phyloP scores from a whole-genome alignment of 768 basidiomycete species.

The Terana coerulea region DNA sequence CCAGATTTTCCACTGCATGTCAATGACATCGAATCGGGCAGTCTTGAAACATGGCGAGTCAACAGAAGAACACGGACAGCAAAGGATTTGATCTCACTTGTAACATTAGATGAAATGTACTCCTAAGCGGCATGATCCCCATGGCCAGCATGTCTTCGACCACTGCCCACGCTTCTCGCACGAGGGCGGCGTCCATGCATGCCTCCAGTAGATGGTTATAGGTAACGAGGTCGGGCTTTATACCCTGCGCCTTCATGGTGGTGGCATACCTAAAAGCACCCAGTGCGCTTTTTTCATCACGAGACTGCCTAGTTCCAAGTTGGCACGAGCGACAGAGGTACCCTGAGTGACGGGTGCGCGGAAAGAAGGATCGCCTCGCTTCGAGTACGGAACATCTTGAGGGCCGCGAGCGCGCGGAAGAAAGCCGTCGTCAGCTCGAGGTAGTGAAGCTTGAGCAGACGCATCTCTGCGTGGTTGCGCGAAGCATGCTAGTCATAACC shows the following conservation, averaged over 20 bases:
- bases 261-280: slow-evolving; percentile 42
- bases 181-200: slow-evolving; percentile 38
- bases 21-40: slow-evolving; percentile 21
- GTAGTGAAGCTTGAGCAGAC: neutral
- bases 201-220: slow-evolving; percentile 58
- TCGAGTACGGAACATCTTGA: neutral
- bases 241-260: slow-evolving; percentile 53
- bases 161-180: slow-evolving; percentile 58
- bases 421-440: too few species aligned
- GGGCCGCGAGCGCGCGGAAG: neutral
- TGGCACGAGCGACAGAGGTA: slow-evolving; percentile 20
- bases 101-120: slow-evolving; percentile 58
- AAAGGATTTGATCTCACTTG: slow-evolving; percentile 37
- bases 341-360: slow-evolving; percentile 23
- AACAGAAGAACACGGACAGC: too few species aligned
- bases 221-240: slow-evolving; percentile 49
- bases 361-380: slow-evolving; percentile 2
- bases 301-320: slow-evolving; percentile 32
- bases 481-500: neutral
- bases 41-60: slow-evolving; percentile 24
- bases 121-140: slow-evolving; percentile 44
- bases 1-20: slow-evolving; percentile 37
- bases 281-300: slow-evolving; percentile 33
- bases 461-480: slow-evolving; percentile 1
- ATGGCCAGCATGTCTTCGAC: slow-evolving; percentile 62